A percentile compares a stretch with the other conserved stretches of the same genome.
Evolutionary conservation across 2,329 filamentous ascomycete species (phyloP).

Genomic region (Plenodomus lindquistii): DNA sequence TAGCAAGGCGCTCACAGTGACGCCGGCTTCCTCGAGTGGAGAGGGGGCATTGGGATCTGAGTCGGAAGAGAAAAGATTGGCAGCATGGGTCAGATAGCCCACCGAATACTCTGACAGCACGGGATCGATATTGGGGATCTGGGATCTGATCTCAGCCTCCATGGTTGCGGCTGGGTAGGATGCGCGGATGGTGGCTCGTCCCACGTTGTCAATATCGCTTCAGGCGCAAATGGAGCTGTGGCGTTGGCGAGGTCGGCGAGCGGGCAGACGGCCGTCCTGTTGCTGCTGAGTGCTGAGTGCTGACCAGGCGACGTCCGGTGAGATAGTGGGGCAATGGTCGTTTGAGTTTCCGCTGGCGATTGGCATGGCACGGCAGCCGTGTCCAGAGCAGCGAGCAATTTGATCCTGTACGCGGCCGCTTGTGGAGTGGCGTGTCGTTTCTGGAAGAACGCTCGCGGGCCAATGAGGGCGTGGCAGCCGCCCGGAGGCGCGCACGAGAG

Average conservation of each 20-base stretch:
- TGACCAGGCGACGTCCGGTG: slow-evolving; percentile 6
- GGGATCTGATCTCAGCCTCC: slow-evolving; percentile 84
- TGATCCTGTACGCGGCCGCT: slow-evolving; percentile 18
- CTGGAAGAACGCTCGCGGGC: slow-evolving; percentile 17
- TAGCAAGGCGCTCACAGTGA: slow-evolving; percentile 82
- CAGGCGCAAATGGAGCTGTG: slow-evolving; percentile 18
- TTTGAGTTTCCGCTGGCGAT: slow-evolving; percentile 13
- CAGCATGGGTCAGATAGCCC: slow-evolving; percentile 92
- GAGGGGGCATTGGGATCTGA: slow-evolving; percentile 69
- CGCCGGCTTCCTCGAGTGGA: slow-evolving; percentile 81
- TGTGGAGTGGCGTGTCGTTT: slow-evolving; percentile 23
- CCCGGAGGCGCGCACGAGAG: slow-evolving; percentile 1
- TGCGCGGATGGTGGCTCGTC: slow-evolving; percentile 18
- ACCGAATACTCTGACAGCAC: slow-evolving; percentile 90
- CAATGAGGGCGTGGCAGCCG: slow-evolving; percentile 21
- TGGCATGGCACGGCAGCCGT: slow-evolving; percentile 24
- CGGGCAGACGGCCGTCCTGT: slow-evolving; percentile 18
- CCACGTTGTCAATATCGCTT: slow-evolving; percentile 17
- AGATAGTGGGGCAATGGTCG: slow-evolving; percentile 22
- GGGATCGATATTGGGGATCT: slow-evolving; percentile 85
- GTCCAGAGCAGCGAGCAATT: slow-evolving; percentile 21
- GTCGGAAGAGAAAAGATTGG: slow-evolving; percentile 77
- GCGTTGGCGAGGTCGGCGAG: slow-evolving; percentile 24
- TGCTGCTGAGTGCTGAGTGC: slow-evolving; percentile 7
- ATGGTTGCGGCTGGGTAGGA: slow-evolving; percentile 54